Evolutionary conservation across 2,329 filamentous ascomycete species (phyloP).

Genomic region (Stachybotrys chartarum): DNA sequence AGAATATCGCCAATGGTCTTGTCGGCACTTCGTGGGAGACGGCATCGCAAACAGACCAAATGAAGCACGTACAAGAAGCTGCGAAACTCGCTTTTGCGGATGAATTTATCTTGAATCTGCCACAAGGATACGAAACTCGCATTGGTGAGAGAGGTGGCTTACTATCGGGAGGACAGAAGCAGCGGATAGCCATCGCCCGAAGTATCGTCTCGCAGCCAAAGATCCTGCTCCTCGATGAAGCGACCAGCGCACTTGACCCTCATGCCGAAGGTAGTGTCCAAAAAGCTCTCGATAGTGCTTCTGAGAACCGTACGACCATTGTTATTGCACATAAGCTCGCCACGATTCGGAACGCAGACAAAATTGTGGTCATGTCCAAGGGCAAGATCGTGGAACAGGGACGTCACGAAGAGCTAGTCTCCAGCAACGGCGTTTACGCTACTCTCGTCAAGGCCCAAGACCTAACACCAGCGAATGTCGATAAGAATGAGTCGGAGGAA

Average conservation of each 20-base stretch:
- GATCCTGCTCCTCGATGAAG: slow-evolving; percentile 60
- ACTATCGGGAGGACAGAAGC: slow-evolving; percentile 58
- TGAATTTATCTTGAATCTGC: slow-evolving; percentile 43
- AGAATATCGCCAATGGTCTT: slow-evolving; percentile 41
- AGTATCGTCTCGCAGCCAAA: slow-evolving; percentile 30
- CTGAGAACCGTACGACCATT: slow-evolving; percentile 51
- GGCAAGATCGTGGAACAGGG: slow-evolving; percentile 53
- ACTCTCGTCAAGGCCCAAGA: slow-evolving; percentile 34
- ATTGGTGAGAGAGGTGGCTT: slow-evolving; percentile 55
- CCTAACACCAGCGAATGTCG: no score
- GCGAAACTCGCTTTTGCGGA: slow-evolving; percentile 45
- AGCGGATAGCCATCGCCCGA: slow-evolving; percentile 51
- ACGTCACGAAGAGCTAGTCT: slow-evolving; percentile 40
- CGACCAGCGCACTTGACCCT: slow-evolving; percentile 46
- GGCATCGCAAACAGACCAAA: slow-evolving; percentile 28
- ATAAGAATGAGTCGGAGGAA: no score
- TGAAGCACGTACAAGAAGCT: slow-evolving; percentile 35
- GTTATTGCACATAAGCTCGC: slow-evolving; percentile 54
- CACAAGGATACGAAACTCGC: slow-evolving; percentile 45
- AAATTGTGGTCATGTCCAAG: slow-evolving; percentile 53
- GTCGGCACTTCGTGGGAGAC: slow-evolving; percentile 27
- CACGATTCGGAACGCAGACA: slow-evolving; percentile 51
- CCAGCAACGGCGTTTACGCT: slow-evolving; percentile 35
- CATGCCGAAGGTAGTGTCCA: slow-evolving; percentile 41
- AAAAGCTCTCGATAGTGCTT: slow-evolving; percentile 42